Conservation (phyloP, 805 yeast genomes). For the Metschnikowia reukaufii region DNA sequence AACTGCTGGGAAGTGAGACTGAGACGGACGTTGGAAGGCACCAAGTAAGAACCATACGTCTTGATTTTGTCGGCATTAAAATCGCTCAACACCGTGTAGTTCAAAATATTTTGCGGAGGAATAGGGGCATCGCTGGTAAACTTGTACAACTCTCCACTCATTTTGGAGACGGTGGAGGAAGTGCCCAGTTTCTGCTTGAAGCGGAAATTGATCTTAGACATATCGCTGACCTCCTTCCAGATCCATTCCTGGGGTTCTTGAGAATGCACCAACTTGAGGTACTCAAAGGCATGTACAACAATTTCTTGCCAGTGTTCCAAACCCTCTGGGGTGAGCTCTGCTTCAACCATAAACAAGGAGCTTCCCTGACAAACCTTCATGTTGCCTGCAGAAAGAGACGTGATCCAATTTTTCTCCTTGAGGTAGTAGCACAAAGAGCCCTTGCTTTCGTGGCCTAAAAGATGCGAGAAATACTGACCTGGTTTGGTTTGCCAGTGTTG, state of each 20-base stretch:
- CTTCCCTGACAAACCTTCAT: conserved; percentile 64
- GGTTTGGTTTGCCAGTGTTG: conserved; percentile 67
- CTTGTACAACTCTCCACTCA: conserved; percentile 63
- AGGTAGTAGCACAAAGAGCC: conserved; percentile 77
- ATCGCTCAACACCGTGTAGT: conserved; percentile 53
- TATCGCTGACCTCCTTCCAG: conserved; percentile 70
- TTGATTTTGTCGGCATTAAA: conserved; percentile 57
- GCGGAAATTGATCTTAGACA: conserved; percentile 68
- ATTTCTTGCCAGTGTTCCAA: conserved; percentile 62
- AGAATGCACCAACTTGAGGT: conserved; percentile 56
- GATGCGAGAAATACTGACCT: conserved; percentile 68
- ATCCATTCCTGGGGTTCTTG: conserved; percentile 76
- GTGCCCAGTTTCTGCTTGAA: conserved; percentile 78
- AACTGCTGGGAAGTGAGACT: conserved; percentile 54
- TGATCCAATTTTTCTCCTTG: conserved; percentile 75
- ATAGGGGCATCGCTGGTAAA: conserved; percentile 34
- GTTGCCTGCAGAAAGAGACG: conserved; percentile 71
- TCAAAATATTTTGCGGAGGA: conserved; percentile 65
- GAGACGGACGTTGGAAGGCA: conserved; percentile 59
- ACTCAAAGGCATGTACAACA: conserved; percentile 63
- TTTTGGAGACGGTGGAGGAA: conserved; percentile 65
- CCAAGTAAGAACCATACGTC: conserved; percentile 50
- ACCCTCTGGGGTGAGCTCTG: conserved; percentile 79
- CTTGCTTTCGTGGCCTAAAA: conserved; percentile 89
- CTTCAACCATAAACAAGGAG: conserved; percentile 64